Percentiles rank a stretch among this genome's conserved stretches.
Evolutionary conservation across 345 rosid species (phyloP).

Genomic region (Rhizophora mangle): DNA sequence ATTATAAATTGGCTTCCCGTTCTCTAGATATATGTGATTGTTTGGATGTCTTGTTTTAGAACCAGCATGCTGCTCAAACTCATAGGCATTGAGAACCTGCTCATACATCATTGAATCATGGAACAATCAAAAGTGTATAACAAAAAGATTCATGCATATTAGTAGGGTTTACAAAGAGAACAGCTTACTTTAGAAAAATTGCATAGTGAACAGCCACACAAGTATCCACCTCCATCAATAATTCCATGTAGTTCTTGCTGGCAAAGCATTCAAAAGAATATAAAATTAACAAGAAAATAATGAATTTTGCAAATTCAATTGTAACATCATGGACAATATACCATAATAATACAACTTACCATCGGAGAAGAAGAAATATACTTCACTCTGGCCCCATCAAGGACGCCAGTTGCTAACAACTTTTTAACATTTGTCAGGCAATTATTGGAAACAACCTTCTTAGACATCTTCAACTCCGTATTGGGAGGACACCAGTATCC

Average conservation of each 20-base stretch:
- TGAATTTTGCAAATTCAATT: background rate
- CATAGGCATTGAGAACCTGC: constrained; percentile 78
- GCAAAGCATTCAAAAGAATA: constrained; percentile 13
- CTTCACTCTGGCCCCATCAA: constrained; percentile 78
- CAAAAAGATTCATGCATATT: background rate
- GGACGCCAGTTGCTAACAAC: constrained; percentile 68
- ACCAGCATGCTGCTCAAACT: constrained; percentile 93
- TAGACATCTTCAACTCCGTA: constrained; percentile 63
- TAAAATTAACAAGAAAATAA: background rate
- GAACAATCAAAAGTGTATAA: constrained; percentile 12
- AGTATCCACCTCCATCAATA: constrained; percentile 72
- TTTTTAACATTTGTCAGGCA: constrained; percentile 76
- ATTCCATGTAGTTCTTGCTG: constrained; percentile 64
- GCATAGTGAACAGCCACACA: constrained; percentile 82
- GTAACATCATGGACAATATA: no score
- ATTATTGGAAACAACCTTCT: constrained; percentile 59
- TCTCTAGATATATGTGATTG: constrained; percentile 83
- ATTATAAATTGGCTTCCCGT: constrained; percentile 72
- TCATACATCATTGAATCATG: constrained; percentile 15
- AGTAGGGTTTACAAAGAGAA: constrained; percentile 2
- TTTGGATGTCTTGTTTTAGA: constrained; percentile 86
- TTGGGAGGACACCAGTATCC: constrained; percentile 36
- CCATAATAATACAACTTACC: constrained; percentile 34
- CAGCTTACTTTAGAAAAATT: constrained; percentile 64
- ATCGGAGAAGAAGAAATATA: constrained; percentile 50